Percentiles rank a stretch among this genome's conserved stretches.
These are phyloP conservation scores for Halophytophthora polymorphica DNA, from an alignment of 352 stramenopile genomes.

Conservation along the genomic window DNA sequence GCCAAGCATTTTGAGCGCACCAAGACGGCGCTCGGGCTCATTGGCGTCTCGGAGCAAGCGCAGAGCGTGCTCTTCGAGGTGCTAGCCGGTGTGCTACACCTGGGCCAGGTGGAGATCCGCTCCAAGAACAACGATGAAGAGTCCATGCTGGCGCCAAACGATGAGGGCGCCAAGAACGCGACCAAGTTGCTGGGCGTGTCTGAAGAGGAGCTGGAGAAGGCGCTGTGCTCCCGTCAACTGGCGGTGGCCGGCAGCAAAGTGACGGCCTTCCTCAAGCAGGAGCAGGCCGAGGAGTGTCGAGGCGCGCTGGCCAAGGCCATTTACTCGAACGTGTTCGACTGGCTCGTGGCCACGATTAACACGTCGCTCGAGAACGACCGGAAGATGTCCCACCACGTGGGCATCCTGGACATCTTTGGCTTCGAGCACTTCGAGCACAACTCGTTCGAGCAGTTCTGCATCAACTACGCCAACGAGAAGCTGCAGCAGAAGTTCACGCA, in stretches of 20 bases:
- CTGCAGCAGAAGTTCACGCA: slow-evolving; percentile 92
- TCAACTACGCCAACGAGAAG: slow-evolving; percentile 93
- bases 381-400: slow-evolving; percentile 63
- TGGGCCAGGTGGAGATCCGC: slow-evolving; percentile 94
- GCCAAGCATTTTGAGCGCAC: slow-evolving; percentile 70
- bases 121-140: slow-evolving; percentile 78
- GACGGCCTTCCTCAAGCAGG: slow-evolving; percentile 77
- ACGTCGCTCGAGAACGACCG: slow-evolving; percentile 62
- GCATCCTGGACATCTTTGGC: slow-evolving; percentile 94
- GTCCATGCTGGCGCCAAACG: slow-evolving; percentile 37
- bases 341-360: slow-evolving; percentile 91
- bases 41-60: slow-evolving; percentile 56
- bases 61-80: slow-evolving; percentile 68
- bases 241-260: slow-evolving; percentile 62
- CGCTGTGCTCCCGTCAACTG: slow-evolving; percentile 82
- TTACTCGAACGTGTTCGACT: slow-evolving; percentile 96
- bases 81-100: slow-evolving; percentile 92
- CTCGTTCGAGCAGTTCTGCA: slow-evolving; percentile 93
- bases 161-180: slow-evolving; percentile 32
- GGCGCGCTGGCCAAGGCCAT: slow-evolving; percentile 95
- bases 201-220: slow-evolving; percentile 49
- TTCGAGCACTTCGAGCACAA: slow-evolving; percentile 95
- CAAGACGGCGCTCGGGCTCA: slow-evolving; percentile 52
- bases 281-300: slow-evolving; percentile 88
- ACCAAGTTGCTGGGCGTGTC: slow-evolving; percentile 62